Percentiles rank a stretch among this genome's conserved stretches.
Evolutionary conservation across 2,329 filamentous ascomycete genomes (phyloP).

Genomic region (Colletotrichum chlorophyti): DNA sequence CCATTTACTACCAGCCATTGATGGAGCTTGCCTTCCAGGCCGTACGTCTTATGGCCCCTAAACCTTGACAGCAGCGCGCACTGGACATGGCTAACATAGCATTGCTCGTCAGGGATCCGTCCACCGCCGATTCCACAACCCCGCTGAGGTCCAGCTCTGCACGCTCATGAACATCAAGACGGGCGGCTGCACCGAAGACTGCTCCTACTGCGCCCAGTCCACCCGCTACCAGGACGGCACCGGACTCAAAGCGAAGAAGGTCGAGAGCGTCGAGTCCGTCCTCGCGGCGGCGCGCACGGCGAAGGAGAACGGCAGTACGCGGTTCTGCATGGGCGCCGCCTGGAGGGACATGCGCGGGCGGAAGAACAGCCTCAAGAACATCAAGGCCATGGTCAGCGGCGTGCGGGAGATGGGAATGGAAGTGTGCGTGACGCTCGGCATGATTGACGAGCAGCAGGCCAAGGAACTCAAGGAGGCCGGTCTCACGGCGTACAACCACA

Average conservation of each 20-base stretch:
- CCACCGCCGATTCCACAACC: slow-evolving; percentile 86
- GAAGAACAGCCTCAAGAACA: slow-evolving; percentile 82
- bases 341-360: slow-evolving; percentile 95
- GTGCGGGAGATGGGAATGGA: slow-evolving; percentile 87
- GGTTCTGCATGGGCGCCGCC: slow-evolving; percentile 95
- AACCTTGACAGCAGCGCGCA: neutral
- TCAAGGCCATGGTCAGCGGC: slow-evolving; percentile 85
- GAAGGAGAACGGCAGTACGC: slow-evolving; percentile 83
- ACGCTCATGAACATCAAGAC: slow-evolving; percentile 98
- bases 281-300: slow-evolving; percentile 79
- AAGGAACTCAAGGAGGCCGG: slow-evolving; percentile 83
- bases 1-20: slow-evolving; percentile 82
- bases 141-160: slow-evolving; percentile 86
- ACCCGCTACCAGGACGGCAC: slow-evolving; percentile 80
- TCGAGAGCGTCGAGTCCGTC: slow-evolving; percentile 81
- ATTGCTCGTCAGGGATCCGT: slow-evolving; percentile 66
- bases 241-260: slow-evolving; percentile 79
- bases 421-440: slow-evolving; percentile 90
- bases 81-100: neutral
- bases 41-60: slow-evolving; percentile 56
- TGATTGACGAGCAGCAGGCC: slow-evolving; percentile 85
- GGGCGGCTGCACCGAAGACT: slow-evolving; percentile 90
- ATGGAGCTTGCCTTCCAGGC: slow-evolving; percentile 80
- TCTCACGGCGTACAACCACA: slow-evolving; percentile 93
- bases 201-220: slow-evolving; percentile 91